phyloP scores from a whole-genome alignment of 2,329 filamentous ascomycete species.

The Ambrosiella xylebori region DNA sequence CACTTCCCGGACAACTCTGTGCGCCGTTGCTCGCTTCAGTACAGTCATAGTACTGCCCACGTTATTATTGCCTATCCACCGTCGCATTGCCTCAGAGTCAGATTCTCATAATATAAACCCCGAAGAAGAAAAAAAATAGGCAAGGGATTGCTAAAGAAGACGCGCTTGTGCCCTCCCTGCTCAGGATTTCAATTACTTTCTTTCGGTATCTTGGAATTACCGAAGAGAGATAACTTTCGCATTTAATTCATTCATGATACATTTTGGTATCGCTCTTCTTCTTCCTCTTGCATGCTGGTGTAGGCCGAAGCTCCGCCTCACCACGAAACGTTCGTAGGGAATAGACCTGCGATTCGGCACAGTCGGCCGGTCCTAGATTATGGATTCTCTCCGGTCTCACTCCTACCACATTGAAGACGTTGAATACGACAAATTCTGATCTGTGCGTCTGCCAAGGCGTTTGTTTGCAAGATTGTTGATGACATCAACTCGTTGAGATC shows the following conservation, averaged over 20 bases:
- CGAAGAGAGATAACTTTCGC: background rate
- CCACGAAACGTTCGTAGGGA: conserved; percentile 4
- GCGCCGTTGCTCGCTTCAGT: background rate
- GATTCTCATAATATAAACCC: background rate
- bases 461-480: background rate
- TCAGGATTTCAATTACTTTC: background rate
- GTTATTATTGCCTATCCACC: background rate
- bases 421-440: conserved; percentile 9
- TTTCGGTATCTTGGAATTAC: background rate
- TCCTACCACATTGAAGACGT: conserved; percentile 9
- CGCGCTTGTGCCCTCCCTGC: background rate
- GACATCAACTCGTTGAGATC: background rate
- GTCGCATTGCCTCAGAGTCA: background rate
- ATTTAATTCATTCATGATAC: conserved; percentile 8
- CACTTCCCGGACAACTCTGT: background rate
- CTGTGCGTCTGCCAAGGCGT: background rate
- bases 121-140: background rate
- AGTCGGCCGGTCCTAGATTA: conserved; percentile 11
- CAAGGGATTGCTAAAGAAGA: background rate
- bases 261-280: background rate
- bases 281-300: conserved; percentile 5
- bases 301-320: conserved; percentile 7
- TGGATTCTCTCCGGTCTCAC: conserved; percentile 12
- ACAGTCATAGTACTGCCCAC: background rate
- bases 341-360: conserved; percentile 7